Percentiles rank a stretch among this genome's conserved stretches.
Evolutionary conservation across 2,329 filamentous ascomycete species (phyloP).

Genomic region (Malbranchea zuffiana): DNA sequence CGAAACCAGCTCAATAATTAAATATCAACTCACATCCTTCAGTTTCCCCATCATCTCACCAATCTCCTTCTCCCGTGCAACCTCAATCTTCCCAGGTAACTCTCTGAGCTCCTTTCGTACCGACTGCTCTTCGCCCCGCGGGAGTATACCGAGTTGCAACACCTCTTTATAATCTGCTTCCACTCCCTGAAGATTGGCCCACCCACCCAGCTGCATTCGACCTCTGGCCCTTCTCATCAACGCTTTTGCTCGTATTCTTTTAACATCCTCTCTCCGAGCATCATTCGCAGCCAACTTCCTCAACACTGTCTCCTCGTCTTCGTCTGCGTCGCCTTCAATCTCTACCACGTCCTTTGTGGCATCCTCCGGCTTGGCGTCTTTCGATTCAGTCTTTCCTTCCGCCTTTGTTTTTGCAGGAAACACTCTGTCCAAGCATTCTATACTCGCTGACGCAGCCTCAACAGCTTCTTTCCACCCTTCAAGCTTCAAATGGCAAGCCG

Average conservation of each 20-base stretch:
- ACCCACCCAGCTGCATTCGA: slow-evolving; percentile 59
- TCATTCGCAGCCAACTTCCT: slow-evolving; percentile 35
- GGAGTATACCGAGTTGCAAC: slow-evolving; percentile 49
- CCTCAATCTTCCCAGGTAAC: slow-evolving; percentile 59
- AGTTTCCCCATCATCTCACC: slow-evolving; percentile 96
- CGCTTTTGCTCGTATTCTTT: slow-evolving; percentile 69
- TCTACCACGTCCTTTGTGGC: slow-evolving; percentile 18
- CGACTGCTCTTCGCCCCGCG: slow-evolving; percentile 53
- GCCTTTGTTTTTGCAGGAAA: slow-evolving; percentile 39
- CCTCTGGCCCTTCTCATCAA: slow-evolving; percentile 69
- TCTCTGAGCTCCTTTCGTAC: slow-evolving; percentile 55
- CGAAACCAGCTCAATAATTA: neutral
- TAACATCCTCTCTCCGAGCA: slow-evolving; percentile 51
- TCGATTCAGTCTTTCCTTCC: slow-evolving; percentile 14
- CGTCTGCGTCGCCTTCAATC: slow-evolving; percentile 21
- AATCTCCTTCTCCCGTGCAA: slow-evolving; percentile 77
- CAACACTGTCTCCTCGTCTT: slow-evolving; percentile 34
- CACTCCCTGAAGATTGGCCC: slow-evolving; percentile 69
- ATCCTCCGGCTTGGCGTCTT: slow-evolving; percentile 12
- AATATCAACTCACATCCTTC: slow-evolving; percentile 55
- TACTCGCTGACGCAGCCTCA: slow-evolving; percentile 57
- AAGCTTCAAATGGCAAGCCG: slow-evolving; percentile 78
- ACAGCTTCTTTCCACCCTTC: slow-evolving; percentile 76
- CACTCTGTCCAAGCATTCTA: slow-evolving; percentile 61
- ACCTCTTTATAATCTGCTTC: slow-evolving; percentile 69